A percentile compares a stretch with the other conserved stretches of the same genome.
phyloP scores from a whole-genome alignment of 2,329 filamentous ascomycete species.

The Colletotrichum cuscutae region DNA sequence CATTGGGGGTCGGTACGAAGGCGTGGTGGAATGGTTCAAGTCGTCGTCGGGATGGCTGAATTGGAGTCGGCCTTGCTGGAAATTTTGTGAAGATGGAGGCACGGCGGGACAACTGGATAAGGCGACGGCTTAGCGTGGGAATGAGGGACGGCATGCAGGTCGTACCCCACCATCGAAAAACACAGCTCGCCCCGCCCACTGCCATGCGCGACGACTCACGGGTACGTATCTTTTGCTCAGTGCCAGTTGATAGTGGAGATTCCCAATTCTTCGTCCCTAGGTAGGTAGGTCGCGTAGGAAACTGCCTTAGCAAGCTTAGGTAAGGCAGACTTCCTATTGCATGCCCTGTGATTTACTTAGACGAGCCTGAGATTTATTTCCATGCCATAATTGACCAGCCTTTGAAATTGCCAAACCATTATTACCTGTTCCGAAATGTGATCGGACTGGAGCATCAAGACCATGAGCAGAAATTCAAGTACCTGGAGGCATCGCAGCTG shows the following conservation, averaged over 20 bases:
- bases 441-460: not conserved
- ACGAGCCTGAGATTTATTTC: not conserved
- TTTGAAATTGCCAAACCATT: not conserved
- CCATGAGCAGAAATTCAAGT: not conserved
- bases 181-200: slow-evolving; percentile 12
- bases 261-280: not conserved
- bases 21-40: not conserved
- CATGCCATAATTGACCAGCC: not conserved
- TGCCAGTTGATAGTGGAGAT: too few relatives aligned
- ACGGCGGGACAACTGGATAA: slow-evolving; percentile 1
- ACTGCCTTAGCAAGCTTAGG: not conserved
- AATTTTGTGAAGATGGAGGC: slow-evolving; percentile 30
- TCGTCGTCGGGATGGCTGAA: not conserved
- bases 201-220: not conserved
- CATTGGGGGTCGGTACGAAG: not conserved
- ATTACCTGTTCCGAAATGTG: not conserved
- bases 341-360: not conserved
- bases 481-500: not conserved
- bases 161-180: slow-evolving; percentile 36
- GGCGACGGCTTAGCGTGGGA: slow-evolving; percentile 14
- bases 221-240: not conserved
- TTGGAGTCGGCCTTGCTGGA: slow-evolving; percentile 9
- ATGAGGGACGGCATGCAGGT: slow-evolving; percentile 26
- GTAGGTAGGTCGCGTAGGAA: not conserved
- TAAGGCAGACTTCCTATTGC: not conserved